Conservation (phyloP, 108 stramenopile genomes). For the Stephanodiscus minutulus region DNA sequence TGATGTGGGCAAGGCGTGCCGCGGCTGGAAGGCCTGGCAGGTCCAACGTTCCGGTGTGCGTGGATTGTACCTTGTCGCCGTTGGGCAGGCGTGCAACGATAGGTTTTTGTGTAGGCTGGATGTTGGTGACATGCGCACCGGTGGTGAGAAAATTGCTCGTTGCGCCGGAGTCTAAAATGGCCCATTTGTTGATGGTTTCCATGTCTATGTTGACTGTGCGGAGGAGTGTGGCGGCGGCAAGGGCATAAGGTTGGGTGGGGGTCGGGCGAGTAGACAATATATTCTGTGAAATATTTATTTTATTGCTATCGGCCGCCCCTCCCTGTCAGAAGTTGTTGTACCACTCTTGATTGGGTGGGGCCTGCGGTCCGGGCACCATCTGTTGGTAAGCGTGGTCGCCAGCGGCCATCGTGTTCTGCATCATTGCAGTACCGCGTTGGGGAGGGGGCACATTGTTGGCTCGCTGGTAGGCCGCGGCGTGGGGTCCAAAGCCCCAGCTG, state of each 20-base stretch:
- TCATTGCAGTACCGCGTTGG: background rate
- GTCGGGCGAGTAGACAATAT: background rate
- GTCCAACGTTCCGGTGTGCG: conserved; percentile 14
- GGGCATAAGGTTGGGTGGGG: background rate
- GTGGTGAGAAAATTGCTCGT: conserved; percentile 15
- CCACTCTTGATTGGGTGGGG: no score
- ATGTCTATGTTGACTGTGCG: background rate
- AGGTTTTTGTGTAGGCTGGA: background rate
- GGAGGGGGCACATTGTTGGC: no score
- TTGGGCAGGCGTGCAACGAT: conserved; percentile 5
- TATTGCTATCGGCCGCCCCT: no score
- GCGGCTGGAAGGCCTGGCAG: background rate
- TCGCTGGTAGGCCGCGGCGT: no score
- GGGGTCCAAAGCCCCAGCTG: no score
- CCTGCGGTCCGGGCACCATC: no score
- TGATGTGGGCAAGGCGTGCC: conserved; percentile 9
- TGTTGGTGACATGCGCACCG: background rate
- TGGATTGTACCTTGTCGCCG: background rate
- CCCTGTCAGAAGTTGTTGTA: no score
- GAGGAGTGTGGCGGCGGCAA: background rate
- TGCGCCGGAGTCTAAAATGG: conserved; percentile 5
- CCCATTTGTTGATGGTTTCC: background rate
- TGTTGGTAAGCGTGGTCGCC: no score
- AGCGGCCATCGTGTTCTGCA: background rate
- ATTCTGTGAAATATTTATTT: background rate